Evolutionary conservation across 495 filamentous ascomycete species (phyloP), one percentile per base, ranked within the genome.

Genomic region (Hypoxylon subgilvum): DNA sequence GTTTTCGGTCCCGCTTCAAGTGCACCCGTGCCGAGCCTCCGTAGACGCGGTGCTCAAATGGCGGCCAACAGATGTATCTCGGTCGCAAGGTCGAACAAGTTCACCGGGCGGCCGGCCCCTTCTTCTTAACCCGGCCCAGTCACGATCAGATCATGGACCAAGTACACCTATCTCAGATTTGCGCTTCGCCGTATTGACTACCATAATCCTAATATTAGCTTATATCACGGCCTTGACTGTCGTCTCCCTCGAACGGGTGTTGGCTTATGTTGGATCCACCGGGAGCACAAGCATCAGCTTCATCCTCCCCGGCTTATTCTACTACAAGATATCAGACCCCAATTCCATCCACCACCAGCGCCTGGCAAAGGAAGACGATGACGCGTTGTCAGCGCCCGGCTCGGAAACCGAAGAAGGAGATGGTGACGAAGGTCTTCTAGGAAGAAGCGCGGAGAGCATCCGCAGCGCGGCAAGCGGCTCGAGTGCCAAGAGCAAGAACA

Each of bases 241-340:
- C 7, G 89, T 85, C 3, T 94, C 88, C 1, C 80, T 98, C 2
- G 91, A 96, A 64, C 86, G 88, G 31, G 92, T 97, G 0, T 80
- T 98, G 6, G 93, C 94, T 0, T 98, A 97, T 61, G 94, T 98
- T 16, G 94, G 95, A 6, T 91, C 87, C 65, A 98, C 94, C 0
- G 94, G 94, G 18, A 91, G 87, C 51, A 98, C 94, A 0, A 87
- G 87, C 61, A 97, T 98, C 63, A 94, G 89, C 58, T 98, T 98
- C 71, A 97, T 98, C 59, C 79, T 98, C 0, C 95, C 94, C 0
- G 94, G 94, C 0, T 69, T 97, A 10, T 97, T 98, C 72, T 98
- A 97, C 77, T 97, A 97, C 79, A 97, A 97, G 74, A 97, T 98
- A 49, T 91, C 88, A 0, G 83, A 86, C 9, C 95, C 95, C 0